Conservation (phyloP, 2,329 filamentous ascomycete genomes). For the Aureobasidium sp. region DNA sequence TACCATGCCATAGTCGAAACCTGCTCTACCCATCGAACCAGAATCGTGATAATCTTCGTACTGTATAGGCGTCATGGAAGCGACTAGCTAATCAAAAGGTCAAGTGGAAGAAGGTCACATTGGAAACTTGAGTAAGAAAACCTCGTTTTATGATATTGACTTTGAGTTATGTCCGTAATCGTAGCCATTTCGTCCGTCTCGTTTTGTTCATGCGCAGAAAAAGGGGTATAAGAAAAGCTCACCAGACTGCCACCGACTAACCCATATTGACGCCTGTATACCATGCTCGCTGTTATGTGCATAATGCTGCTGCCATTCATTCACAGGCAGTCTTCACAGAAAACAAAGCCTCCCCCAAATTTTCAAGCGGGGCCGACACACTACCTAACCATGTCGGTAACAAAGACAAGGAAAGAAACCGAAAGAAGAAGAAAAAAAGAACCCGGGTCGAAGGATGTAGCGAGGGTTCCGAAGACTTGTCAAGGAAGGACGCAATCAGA, state of each 20-base stretch:
- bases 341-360: background rate
- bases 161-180: background rate
- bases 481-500: constrained; percentile 2
- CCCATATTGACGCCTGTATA: constrained; percentile 6
- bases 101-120: background rate
- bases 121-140: background rate
- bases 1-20: background rate
- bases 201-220: background rate
- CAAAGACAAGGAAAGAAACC: constrained; percentile 7
- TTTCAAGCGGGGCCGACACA: constrained; percentile 8
- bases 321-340: constrained; percentile 5
- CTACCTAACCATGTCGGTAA: constrained; percentile 13
- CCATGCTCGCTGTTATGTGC: constrained; percentile 6
- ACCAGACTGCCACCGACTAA: background rate
- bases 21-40: background rate
- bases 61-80: no score
- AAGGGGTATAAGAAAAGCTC: constrained; percentile 10
- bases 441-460: background rate
- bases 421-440: background rate
- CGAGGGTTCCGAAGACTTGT: background rate
- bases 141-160: background rate
- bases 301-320: constrained; percentile 9
- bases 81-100: no score
- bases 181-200: background rate
- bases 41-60: background rate